phyloP scores from a whole-genome alignment of 2,329 filamentous ascomycete species.

The Helicocarpus griseus region DNA sequence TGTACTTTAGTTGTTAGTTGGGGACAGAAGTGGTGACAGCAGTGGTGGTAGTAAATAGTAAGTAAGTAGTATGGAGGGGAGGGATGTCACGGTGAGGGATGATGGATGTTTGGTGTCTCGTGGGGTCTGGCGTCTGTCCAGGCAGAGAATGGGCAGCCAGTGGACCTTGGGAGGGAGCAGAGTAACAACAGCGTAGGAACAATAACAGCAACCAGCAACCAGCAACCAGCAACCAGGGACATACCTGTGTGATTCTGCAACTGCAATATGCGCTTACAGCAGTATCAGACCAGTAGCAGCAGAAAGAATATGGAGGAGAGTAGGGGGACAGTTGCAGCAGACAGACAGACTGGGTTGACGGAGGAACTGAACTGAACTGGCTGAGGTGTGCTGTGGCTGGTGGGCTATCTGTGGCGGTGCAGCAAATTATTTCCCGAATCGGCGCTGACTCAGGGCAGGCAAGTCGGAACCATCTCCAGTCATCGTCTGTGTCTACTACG shows the following conservation, averaged over 20 bases:
- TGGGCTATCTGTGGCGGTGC: background rate
- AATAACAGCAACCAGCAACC: background rate
- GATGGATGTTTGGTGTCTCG: background rate
- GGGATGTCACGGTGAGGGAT: background rate
- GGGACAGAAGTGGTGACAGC: too few species aligned
- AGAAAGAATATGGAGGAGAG: background rate
- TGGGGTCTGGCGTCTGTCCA: background rate
- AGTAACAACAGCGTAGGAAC: background rate
- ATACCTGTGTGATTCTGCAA: too few species aligned
- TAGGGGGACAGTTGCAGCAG: background rate
- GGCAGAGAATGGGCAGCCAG: background rate
- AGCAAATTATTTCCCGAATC: background rate
- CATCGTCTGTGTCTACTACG: too few species aligned
- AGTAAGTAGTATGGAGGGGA: background rate
- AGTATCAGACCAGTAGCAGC: too few species aligned
- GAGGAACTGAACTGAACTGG: background rate
- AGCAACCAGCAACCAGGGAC: background rate
- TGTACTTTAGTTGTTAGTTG: background rate
- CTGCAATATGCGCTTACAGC: too few species aligned
- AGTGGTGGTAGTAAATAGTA: background rate
- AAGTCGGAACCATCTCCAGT: background rate
- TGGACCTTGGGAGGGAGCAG: background rate
- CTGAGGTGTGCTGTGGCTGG: slow-evolving; percentile 8
- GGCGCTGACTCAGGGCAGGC: background rate
- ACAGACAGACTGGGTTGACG: background rate